Base-by-base conservation (phyloP, 192 early-diverging fungal species). In the Coemansia reversa region DNA sequence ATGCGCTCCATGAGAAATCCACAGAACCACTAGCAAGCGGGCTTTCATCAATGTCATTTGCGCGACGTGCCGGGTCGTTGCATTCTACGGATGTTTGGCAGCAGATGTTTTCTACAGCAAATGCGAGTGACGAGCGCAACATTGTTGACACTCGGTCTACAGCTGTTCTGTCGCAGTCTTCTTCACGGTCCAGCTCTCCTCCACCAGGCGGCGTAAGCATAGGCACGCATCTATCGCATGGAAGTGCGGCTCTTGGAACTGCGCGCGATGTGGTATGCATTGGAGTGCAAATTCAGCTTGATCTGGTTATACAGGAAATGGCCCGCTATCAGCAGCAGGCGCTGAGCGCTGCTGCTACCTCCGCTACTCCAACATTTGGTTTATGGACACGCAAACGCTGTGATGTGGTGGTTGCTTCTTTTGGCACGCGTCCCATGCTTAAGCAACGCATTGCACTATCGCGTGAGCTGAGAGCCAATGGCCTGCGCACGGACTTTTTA, bases 261-360 rank as follows among this genome's bases (percentile, higher is more conserved):
- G 76, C 69, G 2, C 67, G 67, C 18, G 76, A 70, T 48, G 82
- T 83, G 7, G 82, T 76, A 20, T 91, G 86, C 25, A 86, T 93
- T 48, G 95, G 95, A 9, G 89, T 91, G 39, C 92, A 93, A 71
- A 91, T 95, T 69, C 90, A 89, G 39, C 72, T 90, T 52, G 87
- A 89, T 69, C 86, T 88, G 67, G 79, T 90, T 25, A 84, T 91
- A 28, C 74, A 72, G 14, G 83, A 86, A 32, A 83, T 90, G 47
- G 87, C 84, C 27, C 67, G 78, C 50, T 87, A 90, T 64, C 85
- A 90, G 59, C 64, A 73, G 28, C 58, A 66, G 49, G 50, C 79
- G 2, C 51, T 81, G 11, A 72, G 58, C 4, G 35, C 57, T 3
- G 49, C 61, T 2, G 67, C 65, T n/a, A 52, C 58, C n/a, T 62